Evolutionary conservation across 257 asterid species (phyloP).

Genomic region (Solanum pinnatisectum): DNA sequence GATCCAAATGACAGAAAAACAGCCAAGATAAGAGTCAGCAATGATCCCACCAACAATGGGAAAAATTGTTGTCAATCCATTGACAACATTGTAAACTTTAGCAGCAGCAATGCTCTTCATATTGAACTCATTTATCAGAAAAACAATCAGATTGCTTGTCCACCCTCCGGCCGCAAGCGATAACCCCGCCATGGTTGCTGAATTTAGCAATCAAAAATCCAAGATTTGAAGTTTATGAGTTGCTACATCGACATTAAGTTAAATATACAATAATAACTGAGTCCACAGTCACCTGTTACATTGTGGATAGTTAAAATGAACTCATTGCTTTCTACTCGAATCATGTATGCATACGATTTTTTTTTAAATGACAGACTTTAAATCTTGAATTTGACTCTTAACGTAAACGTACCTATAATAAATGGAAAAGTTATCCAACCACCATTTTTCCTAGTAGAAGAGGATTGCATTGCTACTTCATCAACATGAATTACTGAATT

Average conservation of each 20-base stretch:
- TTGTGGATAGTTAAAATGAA: background rate
- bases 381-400: background rate
- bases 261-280: background rate
- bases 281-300: background rate
- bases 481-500: background rate
- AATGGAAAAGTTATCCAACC: conserved; percentile 55
- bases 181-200: conserved; percentile 58
- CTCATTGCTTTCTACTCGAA: background rate
- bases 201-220: background rate
- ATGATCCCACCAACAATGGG: conserved; percentile 66
- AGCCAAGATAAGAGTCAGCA: conserved; percentile 65
- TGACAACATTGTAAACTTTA: conserved; percentile 49
- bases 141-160: conserved; percentile 53
- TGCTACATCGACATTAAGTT: background rate
- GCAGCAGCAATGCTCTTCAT: conserved; percentile 69
- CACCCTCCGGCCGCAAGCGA: conserved; percentile 65
- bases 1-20: conserved; percentile 65
- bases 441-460: conserved; percentile 8
- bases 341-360: too few species aligned
- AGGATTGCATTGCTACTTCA: background rate
- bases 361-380: too few species aligned
- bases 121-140: conserved; percentile 63
- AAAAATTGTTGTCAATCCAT: conserved; percentile 57
- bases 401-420: conserved; percentile 13
- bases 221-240: background rate